Evolutionary conservation across 768 basidiomycete genomes (phyloP), one percentile per base, ranked within the genome.

Genomic region (Nidularia sp.): DNA sequence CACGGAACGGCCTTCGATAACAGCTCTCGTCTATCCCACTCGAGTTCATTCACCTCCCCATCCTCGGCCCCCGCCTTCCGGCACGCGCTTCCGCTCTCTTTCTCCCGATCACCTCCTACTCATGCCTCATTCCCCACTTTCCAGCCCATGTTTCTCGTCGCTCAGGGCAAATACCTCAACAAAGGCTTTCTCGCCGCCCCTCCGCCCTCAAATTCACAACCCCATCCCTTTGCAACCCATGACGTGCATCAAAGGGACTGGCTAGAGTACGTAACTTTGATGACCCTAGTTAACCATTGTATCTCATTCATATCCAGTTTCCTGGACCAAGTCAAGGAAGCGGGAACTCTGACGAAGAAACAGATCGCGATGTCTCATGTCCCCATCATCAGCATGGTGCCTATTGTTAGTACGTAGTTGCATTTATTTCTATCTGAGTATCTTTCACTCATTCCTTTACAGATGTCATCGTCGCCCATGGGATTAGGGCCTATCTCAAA

Each of bases 201-300:
- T 0, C 81, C 81, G 1, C 73, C 74, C 1, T 68, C 73, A 3
- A 51, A 54, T 31, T 31, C 60, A 6, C 53, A 55, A 13, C 71
- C 71, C 7, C 82, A 84, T 57, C 81, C 81, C 25, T 84, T 84
- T 57, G 57, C 61, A 22, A 65, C 72, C 45, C 76, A 79, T 60
- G 80, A 83, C 56, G 62, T 84, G 3, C 56, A 50, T 0, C 73
- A 81, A 61, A 66, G 61, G 13, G 82, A 83, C 60, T 83, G 82
- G 82, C 58, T 63, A 39, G 66, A 69, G 72, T 77, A 48, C 45
- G 60, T 56, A 31, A 48, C 41, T 41, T 13, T 9, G 3, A 9
- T 13, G 43, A 2, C 4, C n/a, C 22, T 42, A 47, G 22, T 34
- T 45, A 33, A 34, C 33, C 12, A 13, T 31, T 10, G 9, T 22